Evolutionary conservation across 1,139 yeast species (phyloP).

Genomic region (Cylindricascospora bacillispora): DNA sequence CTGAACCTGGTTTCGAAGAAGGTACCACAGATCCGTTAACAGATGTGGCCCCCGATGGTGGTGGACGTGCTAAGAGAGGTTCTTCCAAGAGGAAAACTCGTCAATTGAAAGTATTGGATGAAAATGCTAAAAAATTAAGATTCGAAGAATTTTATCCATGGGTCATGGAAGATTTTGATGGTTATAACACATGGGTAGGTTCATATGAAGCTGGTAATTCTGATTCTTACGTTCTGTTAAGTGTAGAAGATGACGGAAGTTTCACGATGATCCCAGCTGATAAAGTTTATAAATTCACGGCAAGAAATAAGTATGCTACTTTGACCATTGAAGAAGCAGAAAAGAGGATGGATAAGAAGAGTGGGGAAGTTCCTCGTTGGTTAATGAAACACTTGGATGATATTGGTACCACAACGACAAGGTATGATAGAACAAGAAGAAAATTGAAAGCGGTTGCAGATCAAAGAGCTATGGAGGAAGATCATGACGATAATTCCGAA

Average conservation of each 20-base stretch:
- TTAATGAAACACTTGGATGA: constrained; percentile 82
- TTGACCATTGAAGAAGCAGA: constrained; percentile 94
- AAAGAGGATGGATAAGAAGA: constrained; percentile 75
- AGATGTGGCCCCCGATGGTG: constrained; percentile 88
- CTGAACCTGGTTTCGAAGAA: constrained; percentile 15
- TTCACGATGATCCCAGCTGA: constrained; percentile 93
- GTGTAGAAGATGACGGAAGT: constrained; percentile 68
- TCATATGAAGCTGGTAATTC: constrained; percentile 90
- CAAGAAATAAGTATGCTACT: constrained; percentile 86
- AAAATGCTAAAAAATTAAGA: constrained; percentile 65
- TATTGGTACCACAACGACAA: constrained; percentile 35
- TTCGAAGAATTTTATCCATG: constrained; percentile 96
- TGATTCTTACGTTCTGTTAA: constrained; percentile 74
- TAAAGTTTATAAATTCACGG: constrained; percentile 85
- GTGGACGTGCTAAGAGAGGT: constrained; percentile 59
- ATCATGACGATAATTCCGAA: constrained; percentile 54
- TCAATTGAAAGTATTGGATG: constrained; percentile 70
- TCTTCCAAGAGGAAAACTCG: constrained; percentile 72
- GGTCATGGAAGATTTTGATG: constrained; percentile 95
- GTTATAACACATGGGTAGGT: constrained; percentile 89
- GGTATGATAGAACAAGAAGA: constrained; percentile 33
- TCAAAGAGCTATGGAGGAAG: constrained; percentile 27
- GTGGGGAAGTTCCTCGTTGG: constrained; percentile 80
- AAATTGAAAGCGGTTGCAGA: constrained; percentile 46
- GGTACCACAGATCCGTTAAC: constrained; percentile 29